A percentile compares a stretch with the other conserved stretches of the same genome.
phyloP scores from a whole-genome alignment of 495 filamentous ascomycete genomes.

The Xylaria castorea region DNA sequence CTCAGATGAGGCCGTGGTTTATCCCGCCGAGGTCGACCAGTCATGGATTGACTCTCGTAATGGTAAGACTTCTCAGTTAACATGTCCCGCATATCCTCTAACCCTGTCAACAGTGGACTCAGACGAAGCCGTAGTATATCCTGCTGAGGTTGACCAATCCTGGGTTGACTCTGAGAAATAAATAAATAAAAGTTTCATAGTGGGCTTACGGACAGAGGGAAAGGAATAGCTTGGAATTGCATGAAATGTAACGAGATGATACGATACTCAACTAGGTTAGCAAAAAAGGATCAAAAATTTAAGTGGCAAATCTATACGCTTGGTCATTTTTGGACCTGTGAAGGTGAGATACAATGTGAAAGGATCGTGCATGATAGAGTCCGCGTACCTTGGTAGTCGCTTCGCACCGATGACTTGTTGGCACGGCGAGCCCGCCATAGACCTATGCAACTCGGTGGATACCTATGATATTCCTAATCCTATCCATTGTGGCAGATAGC shows the following conservation, averaged over 20 bases:
- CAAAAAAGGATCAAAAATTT: not conserved
- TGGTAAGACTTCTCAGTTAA: not conserved
- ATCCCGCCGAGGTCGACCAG: not conserved
- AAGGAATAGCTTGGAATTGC: not conserved
- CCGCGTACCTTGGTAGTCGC: not conserved
- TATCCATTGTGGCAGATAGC: not conserved
- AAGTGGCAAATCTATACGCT: not conserved
- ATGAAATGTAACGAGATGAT: not conserved
- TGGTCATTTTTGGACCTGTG: not conserved
- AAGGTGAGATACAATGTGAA: not conserved
- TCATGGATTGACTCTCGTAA: not conserved
- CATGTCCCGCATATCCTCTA: not conserved
- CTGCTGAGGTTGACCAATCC: not conserved
- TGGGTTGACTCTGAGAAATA: not conserved
- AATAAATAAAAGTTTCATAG: not conserved
- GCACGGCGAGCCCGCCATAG: not conserved
- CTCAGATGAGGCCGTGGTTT: not conserved
- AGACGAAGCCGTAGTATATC: not conserved
- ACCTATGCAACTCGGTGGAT: not conserved
- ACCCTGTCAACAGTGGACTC: not conserved
- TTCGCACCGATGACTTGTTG: not conserved
- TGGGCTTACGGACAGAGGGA: not conserved
- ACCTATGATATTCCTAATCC: not conserved
- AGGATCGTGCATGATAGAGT: slow-evolving; percentile 2
- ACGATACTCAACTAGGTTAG: not conserved